Evolutionary conservation across 371 early-diverging fungal genomes (phyloP).

Genomic region (Choanephora cucurbitarum): DNA sequence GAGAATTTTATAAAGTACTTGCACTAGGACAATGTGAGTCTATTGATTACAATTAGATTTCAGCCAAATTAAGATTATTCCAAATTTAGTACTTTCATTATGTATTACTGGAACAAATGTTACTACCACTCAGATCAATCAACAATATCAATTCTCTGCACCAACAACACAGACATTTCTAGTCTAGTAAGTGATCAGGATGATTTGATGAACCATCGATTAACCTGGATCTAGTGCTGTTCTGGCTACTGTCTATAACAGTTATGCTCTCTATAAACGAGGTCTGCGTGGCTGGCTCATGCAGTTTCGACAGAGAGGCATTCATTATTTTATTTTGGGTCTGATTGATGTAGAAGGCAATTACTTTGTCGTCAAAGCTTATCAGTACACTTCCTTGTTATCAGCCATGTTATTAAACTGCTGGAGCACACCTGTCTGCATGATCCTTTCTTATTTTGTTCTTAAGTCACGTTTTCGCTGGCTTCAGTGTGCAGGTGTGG

Average conservation of each 20-base stretch:
- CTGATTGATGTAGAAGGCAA: constrained; percentile 77
- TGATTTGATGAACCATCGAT: no score
- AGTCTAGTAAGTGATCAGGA: constrained; percentile 55
- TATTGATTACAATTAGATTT: background rate
- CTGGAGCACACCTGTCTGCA: constrained; percentile 71
- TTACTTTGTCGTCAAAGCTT: constrained; percentile 76
- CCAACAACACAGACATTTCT: constrained; percentile 71
- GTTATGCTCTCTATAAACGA: constrained; percentile 54
- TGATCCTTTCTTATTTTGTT: constrained; percentile 60
- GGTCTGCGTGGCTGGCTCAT: constrained; percentile 49
- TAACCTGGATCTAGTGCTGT: no score
- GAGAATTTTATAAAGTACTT: constrained; percentile 18
- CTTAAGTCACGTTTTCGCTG: constrained; percentile 58
- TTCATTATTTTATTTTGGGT: constrained; percentile 58
- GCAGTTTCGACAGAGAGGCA: constrained; percentile 49
- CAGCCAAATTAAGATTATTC: background rate
- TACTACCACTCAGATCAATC: constrained; percentile 54
- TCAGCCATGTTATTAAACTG: constrained; percentile 74
- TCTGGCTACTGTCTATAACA: constrained; percentile 64
- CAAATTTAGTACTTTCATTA: constrained; percentile 54
- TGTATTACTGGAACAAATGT: constrained; percentile 72
- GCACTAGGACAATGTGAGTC: constrained; percentile 18
- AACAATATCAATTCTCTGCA: constrained; percentile 45
- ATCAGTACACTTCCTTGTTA: constrained; percentile 67
- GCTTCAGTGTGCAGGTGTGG: constrained; percentile 64